A percentile compares a stretch with the other conserved stretches of the same genome.
Conservation (phyloP, 2,329 filamentous ascomycete species). For the Pseudocercospora eumusae region DNA sequence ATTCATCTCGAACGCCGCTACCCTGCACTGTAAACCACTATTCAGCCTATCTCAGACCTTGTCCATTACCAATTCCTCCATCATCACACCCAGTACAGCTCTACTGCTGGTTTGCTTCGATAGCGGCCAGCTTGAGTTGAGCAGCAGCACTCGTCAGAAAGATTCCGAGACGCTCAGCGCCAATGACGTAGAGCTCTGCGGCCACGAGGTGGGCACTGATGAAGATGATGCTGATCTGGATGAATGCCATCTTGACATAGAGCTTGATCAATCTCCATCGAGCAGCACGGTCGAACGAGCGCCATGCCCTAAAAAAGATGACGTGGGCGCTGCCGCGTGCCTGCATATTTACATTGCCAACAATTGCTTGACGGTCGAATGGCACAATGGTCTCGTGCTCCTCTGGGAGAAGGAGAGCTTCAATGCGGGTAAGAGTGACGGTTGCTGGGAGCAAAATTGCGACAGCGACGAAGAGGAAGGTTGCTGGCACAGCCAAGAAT, state of each 20-base stretch:
- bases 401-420: conserved; percentile 81
- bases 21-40: neutral
- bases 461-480: conserved; percentile 55
- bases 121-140: conserved; percentile 33
- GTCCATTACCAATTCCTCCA: neutral
- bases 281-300: conserved; percentile 70
- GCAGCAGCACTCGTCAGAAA: conserved; percentile 33
- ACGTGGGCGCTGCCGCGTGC: conserved; percentile 61
- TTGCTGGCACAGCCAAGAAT: conserved; percentile 41
- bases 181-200: conserved; percentile 36
- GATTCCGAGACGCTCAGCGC: conserved; percentile 33
- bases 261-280: conserved; percentile 74
- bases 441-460: conserved; percentile 75
- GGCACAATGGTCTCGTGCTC: conserved; percentile 81
- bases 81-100: neutral
- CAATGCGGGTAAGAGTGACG: conserved; percentile 77
- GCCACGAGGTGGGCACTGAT: conserved; percentile 32
- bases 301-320: conserved; percentile 75
- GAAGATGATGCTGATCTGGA: conserved; percentile 44
- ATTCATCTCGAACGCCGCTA: neutral
- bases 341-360: conserved; percentile 67
- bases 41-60: neutral
- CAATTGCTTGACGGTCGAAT: conserved; percentile 81
- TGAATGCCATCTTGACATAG: conserved; percentile 68
- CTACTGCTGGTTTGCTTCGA: conserved; percentile 27